Evolutionary conservation across 805 yeast genomes (phyloP), one percentile per base, ranked within the genome.

Genomic region (Wickerhamomyces mucosus): DNA sequence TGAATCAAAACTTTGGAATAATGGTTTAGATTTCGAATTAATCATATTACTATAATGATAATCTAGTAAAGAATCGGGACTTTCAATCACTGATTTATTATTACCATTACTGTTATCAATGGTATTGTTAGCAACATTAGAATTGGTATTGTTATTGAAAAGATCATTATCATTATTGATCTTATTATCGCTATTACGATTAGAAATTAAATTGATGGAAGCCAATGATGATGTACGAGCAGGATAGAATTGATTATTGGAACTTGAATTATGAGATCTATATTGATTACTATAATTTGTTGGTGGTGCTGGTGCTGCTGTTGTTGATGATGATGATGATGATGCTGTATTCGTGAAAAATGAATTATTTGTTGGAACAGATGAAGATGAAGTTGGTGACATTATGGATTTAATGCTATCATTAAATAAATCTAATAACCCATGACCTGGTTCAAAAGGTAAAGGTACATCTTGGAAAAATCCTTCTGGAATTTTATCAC

Each of bases 361-460:
- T 24, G 30, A 28, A 21, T 26, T 22, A 23, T 4, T 23, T 22
- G 26, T 23, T 8, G 18, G 17, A 5, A 31, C 20, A 28, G 32
- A 28, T 28, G 29, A 18, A 12, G 14, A 6, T 13, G 18, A 16
- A 6, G 34, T 25, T 10, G 32, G 26, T 7, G 28, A n/a, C n/a
- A 28, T 18, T 9, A 32, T 15, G 4, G 24, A 8, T 14, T 27
- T 19, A 34, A 27, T 10, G 34, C 26, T 22, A 33, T 23, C 26
- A 23, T 13, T 36, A 28, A 64, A 59, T 34, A 61, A 47, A 38
- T 65, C 71, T 27, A 65, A 37, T 14, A 63, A 45, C 2, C 70
- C 70, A 34, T 50, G 56, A 6, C 57, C 51, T 1, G 56, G 46
- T 25, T 54, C 58, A 37, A 54, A 56, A 5, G 57, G 58, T 10